Evolutionary conservation across 257 asterid species (phyloP).

Genomic region (Salvia splendens): DNA sequence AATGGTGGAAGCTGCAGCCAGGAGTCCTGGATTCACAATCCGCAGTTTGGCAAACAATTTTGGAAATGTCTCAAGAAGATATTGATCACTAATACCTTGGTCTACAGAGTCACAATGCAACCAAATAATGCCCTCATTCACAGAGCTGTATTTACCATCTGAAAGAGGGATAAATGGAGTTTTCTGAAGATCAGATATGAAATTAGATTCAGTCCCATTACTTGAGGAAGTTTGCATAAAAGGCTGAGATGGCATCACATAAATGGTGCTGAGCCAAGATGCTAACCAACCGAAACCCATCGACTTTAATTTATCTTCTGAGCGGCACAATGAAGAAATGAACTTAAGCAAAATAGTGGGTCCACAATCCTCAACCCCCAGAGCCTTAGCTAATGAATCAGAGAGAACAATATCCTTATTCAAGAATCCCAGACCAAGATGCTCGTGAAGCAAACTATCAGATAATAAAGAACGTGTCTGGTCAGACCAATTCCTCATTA

Average conservation of each 20-base stretch:
- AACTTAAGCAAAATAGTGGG: conserved; percentile 59
- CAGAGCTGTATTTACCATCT: conserved; percentile 69
- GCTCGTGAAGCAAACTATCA: conserved; percentile 68
- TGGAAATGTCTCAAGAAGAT: conserved; percentile 61
- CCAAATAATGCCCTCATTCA: conserved; percentile 77
- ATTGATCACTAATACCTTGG: conserved; percentile 51
- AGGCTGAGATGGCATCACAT: conserved; percentile 51
- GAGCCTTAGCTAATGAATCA: conserved; percentile 78
- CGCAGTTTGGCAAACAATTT: conserved; percentile 64
- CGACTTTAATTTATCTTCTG: conserved; percentile 56
- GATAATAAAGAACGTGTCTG: conserved; percentile 69
- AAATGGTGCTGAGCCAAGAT: conserved; percentile 66
- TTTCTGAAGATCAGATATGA: conserved; percentile 56
- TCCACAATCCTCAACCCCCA: conserved; percentile 91
- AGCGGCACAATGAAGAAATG: conserved; percentile 60
- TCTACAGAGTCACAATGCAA: conserved; percentile 55
- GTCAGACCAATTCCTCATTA: conserved; percentile 82
- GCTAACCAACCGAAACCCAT: conserved; percentile 83
- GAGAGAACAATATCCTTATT: conserved; percentile 74
- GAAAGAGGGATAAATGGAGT: conserved; percentile 83
- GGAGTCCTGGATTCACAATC: conserved; percentile 68
- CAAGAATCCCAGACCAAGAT: conserved; percentile 85
- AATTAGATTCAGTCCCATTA: conserved; percentile 50
- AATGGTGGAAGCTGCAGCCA: conserved; percentile 58
- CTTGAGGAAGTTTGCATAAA: conserved; percentile 38